Percentiles rank a stretch among this genome's conserved stretches.
Conservation (phyloP, 495 filamentous ascomycete genomes). For the Hyaloscypha hepaticicola region DNA sequence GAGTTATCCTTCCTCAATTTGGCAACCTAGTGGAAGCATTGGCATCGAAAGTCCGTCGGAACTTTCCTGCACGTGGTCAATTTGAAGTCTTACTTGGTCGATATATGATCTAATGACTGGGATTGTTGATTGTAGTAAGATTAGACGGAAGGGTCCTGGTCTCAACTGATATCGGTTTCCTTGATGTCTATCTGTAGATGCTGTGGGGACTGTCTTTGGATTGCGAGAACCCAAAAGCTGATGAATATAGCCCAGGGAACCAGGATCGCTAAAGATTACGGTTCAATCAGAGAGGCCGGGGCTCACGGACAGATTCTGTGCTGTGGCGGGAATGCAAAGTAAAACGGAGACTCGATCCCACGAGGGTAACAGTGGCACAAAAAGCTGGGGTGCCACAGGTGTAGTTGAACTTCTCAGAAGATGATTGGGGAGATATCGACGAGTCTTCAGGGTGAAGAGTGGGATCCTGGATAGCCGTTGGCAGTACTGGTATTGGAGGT, state of each 20-base stretch:
- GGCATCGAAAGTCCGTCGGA: neutral
- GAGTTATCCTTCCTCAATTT: neutral
- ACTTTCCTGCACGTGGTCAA: neutral
- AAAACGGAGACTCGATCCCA: slow-evolving; percentile 12
- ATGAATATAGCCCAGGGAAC: neutral
- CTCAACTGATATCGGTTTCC: neutral
- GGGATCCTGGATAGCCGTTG: neutral
- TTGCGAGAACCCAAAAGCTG: neutral
- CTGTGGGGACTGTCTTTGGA: neutral
- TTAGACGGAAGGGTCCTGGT: neutral
- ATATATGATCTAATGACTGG: slow-evolving; percentile 21
- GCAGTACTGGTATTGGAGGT: neutral
- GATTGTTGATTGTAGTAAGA: neutral
- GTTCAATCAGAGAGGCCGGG: slow-evolving; percentile 3
- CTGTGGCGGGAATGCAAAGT: neutral
- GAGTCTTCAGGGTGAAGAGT: neutral
- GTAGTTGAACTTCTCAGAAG: neutral
- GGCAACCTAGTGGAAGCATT: neutral
- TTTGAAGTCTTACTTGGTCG: neutral
- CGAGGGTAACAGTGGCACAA: slow-evolving; percentile 2
- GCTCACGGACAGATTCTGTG: slow-evolving; percentile 4
- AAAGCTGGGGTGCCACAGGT: slow-evolving; percentile 2
- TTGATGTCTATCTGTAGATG: neutral
- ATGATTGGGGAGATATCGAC: neutral
- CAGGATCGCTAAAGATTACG: neutral